Evolutionary conservation across 352 stramenopile species (phyloP), one percentile per base, ranked within the genome.

Genomic region (Globisporangium radiosum): DNA sequence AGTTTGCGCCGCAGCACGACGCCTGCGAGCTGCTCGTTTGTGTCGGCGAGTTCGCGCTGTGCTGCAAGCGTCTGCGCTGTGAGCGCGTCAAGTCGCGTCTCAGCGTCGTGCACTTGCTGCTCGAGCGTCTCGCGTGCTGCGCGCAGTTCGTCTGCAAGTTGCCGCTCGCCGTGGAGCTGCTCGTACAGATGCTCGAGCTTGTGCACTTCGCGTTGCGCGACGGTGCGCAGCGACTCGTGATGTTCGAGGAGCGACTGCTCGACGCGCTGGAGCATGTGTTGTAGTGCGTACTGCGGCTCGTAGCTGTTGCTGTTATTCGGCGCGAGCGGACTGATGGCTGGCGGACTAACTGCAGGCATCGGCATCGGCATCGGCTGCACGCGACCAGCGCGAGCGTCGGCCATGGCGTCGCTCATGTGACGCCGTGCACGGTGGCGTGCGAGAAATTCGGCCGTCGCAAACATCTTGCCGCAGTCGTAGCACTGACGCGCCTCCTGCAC

Each of bases 381-480:
- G 1, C 0, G 39, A 33, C 25, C 25, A 33, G 25, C 39, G 39
- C 39, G 42, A 49, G 14, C 11, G 11, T 57, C 54, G 11, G 55
- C 54, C 47, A 52, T 51, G 48, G 40, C 66, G 14, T 76, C 65
- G 17, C 63, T 67, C 38, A 60, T 11, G 68, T 92, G 82, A 14
- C 82, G 62, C 19, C 82, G 59, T 36, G 74, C 49, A n/a, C 75
- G 53, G 57, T 92, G 82, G n/a, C 85, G 85, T 4, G 84, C 71
- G 17, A 92, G 62, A 64, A 77, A 92, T 36, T 68, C 63, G 14
- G 65, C 48, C 1, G 82, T 86, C 17, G 76, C 84, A 37, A 92
- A 92, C 53, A 89, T 58, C 55, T 90, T 88, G 1, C 79, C 82
- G 59, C 79, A 92, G 40, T 75, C 72, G 15, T 60, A 64, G 69